Evolutionary conservation across 2,329 filamentous ascomycete species (phyloP), one percentile per base, ranked within the genome.

Genomic region (Cercospora janseana): DNA sequence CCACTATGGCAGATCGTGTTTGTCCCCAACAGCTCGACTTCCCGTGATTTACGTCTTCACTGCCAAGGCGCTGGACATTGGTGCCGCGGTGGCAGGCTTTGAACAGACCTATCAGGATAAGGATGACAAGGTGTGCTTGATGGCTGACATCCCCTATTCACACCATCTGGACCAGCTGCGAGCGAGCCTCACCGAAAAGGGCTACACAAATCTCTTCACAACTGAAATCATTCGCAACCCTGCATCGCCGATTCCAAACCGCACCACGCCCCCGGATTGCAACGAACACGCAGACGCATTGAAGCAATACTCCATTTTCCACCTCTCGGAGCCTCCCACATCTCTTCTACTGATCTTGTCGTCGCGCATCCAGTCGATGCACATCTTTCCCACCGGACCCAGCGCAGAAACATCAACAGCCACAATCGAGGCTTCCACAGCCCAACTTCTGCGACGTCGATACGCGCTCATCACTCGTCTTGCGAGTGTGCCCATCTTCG

Each of bases 31-130:
- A 0, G 87, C 87, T 8, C 78, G 90, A 48, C 72, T 97, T 45
- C 90, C 92, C 0, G 91, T 95, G 16, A 82, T 96, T 42, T 90
- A 96, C 66, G 83, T 96, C 52, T 97, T 93, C 66, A 98, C 93
- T 0, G 79, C 78, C 41, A 85, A 86, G 57, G 69, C 76, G 1
- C 75, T 98, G 12, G 77, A 88, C 52, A 69, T 84, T 32, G 78
- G 81, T 1, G 69, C 74, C 0, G 78, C 84, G 0, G 65, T 79
- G 6, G 66, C 72, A 4, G 78, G 80, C 0, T 92, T 97, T 68
- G 76, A 78, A 59, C 70, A 75, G 7, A 85, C 85, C 18, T 95
- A 92, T 63, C 73, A 78, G 0, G 79, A 85, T 32, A 80, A 76
- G 58, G 69, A 75, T 0, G 71, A 79, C 13, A 87, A 83, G 52